phyloP scores from a whole-genome alignment of 805 yeast genomes.

The Starmerella gropengiesseri region DNA sequence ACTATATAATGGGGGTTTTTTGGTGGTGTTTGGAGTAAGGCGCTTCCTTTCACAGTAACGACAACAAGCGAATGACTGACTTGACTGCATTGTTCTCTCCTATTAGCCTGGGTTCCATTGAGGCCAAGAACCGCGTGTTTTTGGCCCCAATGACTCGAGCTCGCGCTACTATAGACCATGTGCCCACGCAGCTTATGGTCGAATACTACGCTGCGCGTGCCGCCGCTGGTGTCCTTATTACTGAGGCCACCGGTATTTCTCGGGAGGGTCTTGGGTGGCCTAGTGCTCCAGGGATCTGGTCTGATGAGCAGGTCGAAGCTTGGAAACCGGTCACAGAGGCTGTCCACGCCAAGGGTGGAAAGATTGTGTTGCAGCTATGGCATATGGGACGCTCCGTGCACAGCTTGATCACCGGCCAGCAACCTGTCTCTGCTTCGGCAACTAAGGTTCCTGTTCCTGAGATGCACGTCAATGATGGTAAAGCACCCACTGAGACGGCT shows the following conservation, averaged over 20 bases:
- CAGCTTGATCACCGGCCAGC: constrained; percentile 15
- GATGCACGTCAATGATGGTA: constrained; percentile 15
- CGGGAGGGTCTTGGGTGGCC: constrained; percentile 35
- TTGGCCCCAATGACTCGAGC: constrained; percentile 43
- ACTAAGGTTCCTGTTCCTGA: not conserved
- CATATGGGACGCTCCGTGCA: constrained; percentile 21
- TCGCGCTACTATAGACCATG: constrained; percentile 29
- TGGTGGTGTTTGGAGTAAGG: no score
- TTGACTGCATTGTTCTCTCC: constrained; percentile 28
- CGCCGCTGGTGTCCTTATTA: constrained; percentile 36
- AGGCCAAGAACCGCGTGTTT: constrained; percentile 33
- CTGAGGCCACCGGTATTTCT: constrained; percentile 47
- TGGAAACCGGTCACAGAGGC: constrained; percentile 31
- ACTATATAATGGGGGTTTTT: no score
- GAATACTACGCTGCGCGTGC: constrained; percentile 51
- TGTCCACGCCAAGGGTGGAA: constrained; percentile 25
- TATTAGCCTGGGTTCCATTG: constrained; percentile 29
- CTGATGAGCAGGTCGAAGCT: constrained; percentile 26
- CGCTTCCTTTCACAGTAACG: no score
- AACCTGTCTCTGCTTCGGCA: constrained; percentile 14
- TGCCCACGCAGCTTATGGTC: constrained; percentile 38
- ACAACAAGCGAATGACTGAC: not conserved
- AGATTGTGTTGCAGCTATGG: constrained; percentile 20
- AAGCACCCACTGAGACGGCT: constrained; percentile 20
- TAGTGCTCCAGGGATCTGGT: constrained; percentile 27